These are phyloP conservation scores for Mycogone perniciosa DNA, from an alignment of 2,329 filamentous ascomycete species.

Conservation along the genomic window DNA sequence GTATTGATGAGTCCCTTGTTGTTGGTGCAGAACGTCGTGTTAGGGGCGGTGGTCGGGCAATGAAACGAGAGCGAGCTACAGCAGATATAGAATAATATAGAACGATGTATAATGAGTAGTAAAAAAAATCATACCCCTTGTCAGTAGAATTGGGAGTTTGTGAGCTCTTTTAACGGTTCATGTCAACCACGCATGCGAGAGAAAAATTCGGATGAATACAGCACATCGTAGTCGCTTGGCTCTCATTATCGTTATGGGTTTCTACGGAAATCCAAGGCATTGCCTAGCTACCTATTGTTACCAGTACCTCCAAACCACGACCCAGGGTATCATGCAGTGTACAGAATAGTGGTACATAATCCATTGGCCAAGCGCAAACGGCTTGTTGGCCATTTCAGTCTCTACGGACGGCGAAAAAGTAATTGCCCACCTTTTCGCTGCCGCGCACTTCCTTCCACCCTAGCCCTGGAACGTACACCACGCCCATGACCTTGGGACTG, in stretches of 20 bases:
- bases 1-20: slow-evolving; percentile 18
- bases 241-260: too few species aligned
- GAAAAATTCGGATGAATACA: slow-evolving; percentile 45
- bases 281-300: not conserved
- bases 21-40: slow-evolving; percentile 20
- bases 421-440: slow-evolving; percentile 85
- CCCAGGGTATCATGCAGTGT: slow-evolving; percentile 5
- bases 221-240: slow-evolving; percentile 19
- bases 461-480: slow-evolving; percentile 81
- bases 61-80: slow-evolving; percentile 19
- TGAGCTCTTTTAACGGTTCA: not conserved
- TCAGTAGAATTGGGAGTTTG: too few species aligned
- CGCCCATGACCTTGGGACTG: slow-evolving; percentile 61
- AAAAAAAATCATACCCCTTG: slow-evolving; percentile 12
- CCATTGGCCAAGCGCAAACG: not conserved
- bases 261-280: too few species aligned
- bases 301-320: not conserved
- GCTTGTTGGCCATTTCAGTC: slow-evolving; percentile 7
- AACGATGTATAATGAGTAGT: not conserved
- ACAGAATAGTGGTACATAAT: slow-evolving; percentile 4
- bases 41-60: slow-evolving; percentile 13
- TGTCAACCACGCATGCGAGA: slow-evolving; percentile 38
- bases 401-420: slow-evolving; percentile 80
- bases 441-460: slow-evolving; percentile 82
- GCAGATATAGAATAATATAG: not conserved